phyloP scores from a whole-genome alignment of 176 grass and related monocot species.

The Elymus sibiricus region DNA sequence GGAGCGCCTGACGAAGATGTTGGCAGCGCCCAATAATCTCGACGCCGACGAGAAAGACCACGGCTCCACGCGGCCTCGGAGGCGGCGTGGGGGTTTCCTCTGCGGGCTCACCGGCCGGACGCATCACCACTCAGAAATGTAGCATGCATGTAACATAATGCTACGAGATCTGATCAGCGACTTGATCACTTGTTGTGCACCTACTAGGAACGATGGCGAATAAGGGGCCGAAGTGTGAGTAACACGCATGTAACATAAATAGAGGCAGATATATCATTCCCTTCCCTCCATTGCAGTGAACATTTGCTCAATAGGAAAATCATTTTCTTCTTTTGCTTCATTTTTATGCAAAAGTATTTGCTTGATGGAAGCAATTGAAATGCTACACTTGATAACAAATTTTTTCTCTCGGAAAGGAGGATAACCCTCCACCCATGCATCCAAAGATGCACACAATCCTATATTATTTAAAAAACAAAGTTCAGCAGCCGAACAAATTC shows the following conservation, averaged over 20 bases:
- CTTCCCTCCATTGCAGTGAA: not conserved
- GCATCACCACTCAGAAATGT: conserved; percentile 53
- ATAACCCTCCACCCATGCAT: too few species aligned
- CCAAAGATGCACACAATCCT: too few species aligned
- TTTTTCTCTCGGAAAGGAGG: too few species aligned
- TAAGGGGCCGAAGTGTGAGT: conserved; percentile 18
- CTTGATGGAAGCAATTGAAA: too few species aligned
- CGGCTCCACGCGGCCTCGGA: not conserved
- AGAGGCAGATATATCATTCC: not conserved
- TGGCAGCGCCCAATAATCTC: conserved; percentile 1
- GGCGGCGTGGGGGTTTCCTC: conserved; percentile 16
- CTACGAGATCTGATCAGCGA: not conserved
- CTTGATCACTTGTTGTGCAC: not conserved
- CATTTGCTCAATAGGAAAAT: not conserved
- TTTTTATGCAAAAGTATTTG: not conserved
- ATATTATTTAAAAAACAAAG: too few species aligned
- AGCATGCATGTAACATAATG: conserved; percentile 42
- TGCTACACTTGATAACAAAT: too few species aligned
- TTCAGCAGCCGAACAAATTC: too few species aligned
- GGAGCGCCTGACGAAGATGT: conserved; percentile 18
- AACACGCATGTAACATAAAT: not conserved
- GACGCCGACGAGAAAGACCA: not conserved
- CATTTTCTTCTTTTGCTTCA: not conserved
- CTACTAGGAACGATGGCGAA: conserved; percentile 1
- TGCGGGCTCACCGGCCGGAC: conserved; percentile 61